Percentiles rank a stretch among this genome's conserved stretches.
Evolutionary conservation across 495 filamentous ascomycete genomes (phyloP).

Genomic region (Aspergillus sclerotioniger): DNA sequence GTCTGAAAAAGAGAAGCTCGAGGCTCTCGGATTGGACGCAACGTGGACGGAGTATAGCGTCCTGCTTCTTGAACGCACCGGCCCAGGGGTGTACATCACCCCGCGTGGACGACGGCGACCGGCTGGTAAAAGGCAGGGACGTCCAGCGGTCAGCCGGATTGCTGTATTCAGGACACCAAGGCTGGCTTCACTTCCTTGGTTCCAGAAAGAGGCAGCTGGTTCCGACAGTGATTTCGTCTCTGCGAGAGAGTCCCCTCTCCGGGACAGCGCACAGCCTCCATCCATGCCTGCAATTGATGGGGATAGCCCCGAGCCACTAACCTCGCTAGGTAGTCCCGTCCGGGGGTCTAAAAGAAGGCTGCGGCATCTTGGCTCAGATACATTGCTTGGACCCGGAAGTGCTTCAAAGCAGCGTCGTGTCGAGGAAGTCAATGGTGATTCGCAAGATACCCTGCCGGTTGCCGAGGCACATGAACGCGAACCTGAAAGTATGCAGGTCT

Average conservation of each 20-base stretch:
- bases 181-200: conserved; percentile 40
- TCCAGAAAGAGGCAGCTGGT: conserved; percentile 16
- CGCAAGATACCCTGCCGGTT: background rate
- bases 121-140: conserved; percentile 45
- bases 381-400: background rate
- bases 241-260: background rate
- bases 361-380: conserved; percentile 1
- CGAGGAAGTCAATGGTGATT: background rate
- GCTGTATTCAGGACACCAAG: conserved; percentile 50
- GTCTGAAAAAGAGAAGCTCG: conserved; percentile 37
- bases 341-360: conserved; percentile 11
- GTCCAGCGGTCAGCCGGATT: conserved; percentile 48
- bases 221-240: background rate
- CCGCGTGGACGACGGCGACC: conserved; percentile 45
- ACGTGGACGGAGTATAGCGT: conserved; percentile 46
- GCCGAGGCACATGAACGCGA: background rate
- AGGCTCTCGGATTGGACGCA: conserved; percentile 43
- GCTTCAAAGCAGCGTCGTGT: conserved; percentile 15
- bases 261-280: background rate
- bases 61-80: conserved; percentile 36
- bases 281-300: background rate
- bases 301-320: background rate
- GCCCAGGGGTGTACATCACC: conserved; percentile 52
- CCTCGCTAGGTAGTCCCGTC: background rate
- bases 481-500: background rate